A percentile compares a stretch with the other conserved stretches of the same genome.
Conservation (phyloP, 225 moss, liverwort and hornwort species). For the Thuidium tamariscinum region DNA sequence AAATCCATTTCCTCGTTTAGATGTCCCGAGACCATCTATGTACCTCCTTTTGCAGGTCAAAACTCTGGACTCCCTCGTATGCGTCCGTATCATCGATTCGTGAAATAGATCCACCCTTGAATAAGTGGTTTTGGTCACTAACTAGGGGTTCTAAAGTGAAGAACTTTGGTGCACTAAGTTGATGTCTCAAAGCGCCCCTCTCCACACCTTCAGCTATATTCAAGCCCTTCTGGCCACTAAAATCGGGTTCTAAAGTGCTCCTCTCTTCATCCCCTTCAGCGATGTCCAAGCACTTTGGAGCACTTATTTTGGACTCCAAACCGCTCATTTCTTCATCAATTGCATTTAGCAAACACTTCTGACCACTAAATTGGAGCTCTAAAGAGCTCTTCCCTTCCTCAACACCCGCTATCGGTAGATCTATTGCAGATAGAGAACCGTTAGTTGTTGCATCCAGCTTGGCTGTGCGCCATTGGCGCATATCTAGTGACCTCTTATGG, state of each 20-base stretch:
- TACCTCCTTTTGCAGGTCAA: constrained; percentile 33
- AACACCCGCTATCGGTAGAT: not conserved
- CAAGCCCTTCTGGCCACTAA: not conserved
- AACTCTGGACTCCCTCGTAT: not conserved
- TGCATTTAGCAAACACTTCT: not conserved
- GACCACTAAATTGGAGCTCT: not conserved
- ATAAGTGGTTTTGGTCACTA: not conserved
- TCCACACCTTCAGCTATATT: not conserved
- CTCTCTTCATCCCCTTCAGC: not conserved
- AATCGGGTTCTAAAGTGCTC: not conserved
- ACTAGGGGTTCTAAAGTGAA: not conserved
- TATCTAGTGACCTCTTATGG: constrained; percentile 21
- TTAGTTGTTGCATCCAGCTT: constrained; percentile 2
- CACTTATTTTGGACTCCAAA: not conserved
- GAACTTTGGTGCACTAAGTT: not conserved
- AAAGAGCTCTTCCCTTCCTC: not conserved
- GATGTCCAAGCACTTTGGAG: not conserved
- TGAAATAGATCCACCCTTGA: not conserved
- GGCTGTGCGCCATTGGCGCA: constrained; percentile 15
- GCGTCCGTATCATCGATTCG: constrained; percentile 12
- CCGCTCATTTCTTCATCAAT: not conserved
- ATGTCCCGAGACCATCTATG: not conserved
- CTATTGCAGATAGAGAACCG: not conserved
- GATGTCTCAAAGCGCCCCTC: not conserved
- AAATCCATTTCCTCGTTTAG: not conserved